Evolutionary conservation across 768 basidiomycete species (phyloP).

Genomic region (Leccinum incarnatum): DNA sequence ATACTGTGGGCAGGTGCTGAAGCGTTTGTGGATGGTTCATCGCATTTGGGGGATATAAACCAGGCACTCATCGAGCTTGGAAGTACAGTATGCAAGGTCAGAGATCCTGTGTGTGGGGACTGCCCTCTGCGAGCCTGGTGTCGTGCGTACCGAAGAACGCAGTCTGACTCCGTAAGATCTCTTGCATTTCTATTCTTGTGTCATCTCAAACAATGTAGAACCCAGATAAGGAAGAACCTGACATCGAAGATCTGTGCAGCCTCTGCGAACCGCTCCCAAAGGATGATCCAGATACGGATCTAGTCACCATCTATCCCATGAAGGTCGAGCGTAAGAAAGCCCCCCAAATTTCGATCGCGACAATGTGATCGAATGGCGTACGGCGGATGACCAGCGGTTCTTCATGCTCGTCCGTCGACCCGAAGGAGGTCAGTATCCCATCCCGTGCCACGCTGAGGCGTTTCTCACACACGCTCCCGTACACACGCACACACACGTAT

Average conservation of each 20-base stretch:
- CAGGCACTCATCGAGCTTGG: constrained; percentile 95
- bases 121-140: constrained; percentile 78
- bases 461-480: neutral
- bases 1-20: constrained; percentile 80
- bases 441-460: neutral
- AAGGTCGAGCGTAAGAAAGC: constrained; percentile 78
- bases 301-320: constrained; percentile 85
- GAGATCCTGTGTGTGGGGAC: constrained; percentile 67
- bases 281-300: constrained; percentile 14
- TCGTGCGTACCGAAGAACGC: constrained; percentile 47
- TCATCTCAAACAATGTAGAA: neutral
- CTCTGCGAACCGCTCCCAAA: constrained; percentile 59
- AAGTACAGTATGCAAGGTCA: constrained; percentile 87
- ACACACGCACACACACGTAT: neutral
- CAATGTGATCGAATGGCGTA: constrained; percentile 80
- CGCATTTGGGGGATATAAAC: constrained; percentile 74
- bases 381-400: constrained; percentile 43
- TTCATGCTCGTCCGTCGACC: constrained; percentile 82
- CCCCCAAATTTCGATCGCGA: too few species aligned
- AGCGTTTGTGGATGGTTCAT: constrained; percentile 55
- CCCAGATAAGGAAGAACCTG: constrained; percentile 30
- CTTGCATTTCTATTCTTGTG: neutral
- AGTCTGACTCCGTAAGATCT: constrained; percentile 10
- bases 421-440: constrained; percentile 59
- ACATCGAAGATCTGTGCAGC: constrained; percentile 77